Base-by-base conservation (phyloP, 495 filamentous ascomycete genomes). In the Aspergillus heteromorphus region DNA sequence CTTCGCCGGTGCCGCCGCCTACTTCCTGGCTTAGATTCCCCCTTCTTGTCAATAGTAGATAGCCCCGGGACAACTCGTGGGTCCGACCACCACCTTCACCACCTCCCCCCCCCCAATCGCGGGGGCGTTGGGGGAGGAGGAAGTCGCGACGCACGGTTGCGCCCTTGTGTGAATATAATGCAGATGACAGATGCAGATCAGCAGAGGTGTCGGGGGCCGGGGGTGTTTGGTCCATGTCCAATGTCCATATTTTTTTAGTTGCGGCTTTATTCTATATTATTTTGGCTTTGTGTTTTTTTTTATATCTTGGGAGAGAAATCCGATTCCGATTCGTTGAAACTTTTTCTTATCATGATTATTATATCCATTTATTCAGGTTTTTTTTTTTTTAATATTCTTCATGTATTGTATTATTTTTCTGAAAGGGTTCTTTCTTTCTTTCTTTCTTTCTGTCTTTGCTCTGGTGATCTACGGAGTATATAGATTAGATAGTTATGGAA, bases 11-110 rank as follows among this genome's bases (percentile, higher is more conserved):
- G 66, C 67, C 52, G 75, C 75, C 40, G 78, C 77, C 66, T 67
- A 79, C 72, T 71, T 81, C 72, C 62, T 81, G 62, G 77, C 73
- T 64, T 81, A 81, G 71, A 75, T 62, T 64, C 58, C 64, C 40
- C 38, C 48, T 70, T 63, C 55, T 55, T 67, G 61, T 62, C 49
- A 54, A 60, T 63, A 66, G 57, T 62, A 63, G 47, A 55, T 62
- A 63, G 47, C 58, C 56, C 29, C 53, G 51, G 49, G 45, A 52
- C 49, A 43, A 43, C 49, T 65, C 52, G 40, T 62, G 59, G 52
- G 31, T 56, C 42, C 45, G 57, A 45, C 48, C 34, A 31, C 56
- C 53, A 47, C 43, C 40, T n/a, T n/a, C n/a, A n/a, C n/a, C n/a
- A n/a, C n/a, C n/a, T n/a, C n/a, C n/a, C n/a, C n/a, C n/a, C n/a